Percentiles rank a stretch among this genome's conserved stretches.
phyloP scores from a whole-genome alignment of 306 rosid species.

The Argentina anserina region DNA sequence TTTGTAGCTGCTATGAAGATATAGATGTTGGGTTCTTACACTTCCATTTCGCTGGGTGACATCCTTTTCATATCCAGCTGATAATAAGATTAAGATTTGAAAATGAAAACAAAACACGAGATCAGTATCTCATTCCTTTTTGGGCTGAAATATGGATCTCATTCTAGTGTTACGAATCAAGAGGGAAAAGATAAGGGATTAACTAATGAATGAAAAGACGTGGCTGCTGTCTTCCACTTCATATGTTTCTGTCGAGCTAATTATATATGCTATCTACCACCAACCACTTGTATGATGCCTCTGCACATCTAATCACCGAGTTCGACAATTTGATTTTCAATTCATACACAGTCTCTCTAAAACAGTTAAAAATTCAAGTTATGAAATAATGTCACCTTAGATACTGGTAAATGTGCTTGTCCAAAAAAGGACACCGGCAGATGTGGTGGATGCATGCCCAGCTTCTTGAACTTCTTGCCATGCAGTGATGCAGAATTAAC shows the following conservation, averaged over 20 bases:
- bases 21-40: background rate
- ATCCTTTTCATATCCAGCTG: background rate
- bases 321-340: background rate
- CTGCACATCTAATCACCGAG: no score
- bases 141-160: background rate
- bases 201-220: background rate
- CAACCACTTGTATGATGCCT: background rate
- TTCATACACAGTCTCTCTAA: no score
- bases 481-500: no score
- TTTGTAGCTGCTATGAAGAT: no score
- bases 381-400: no score
- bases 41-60: background rate
- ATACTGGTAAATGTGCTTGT: no score
- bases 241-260: background rate
- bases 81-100: background rate
- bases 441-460: no score
- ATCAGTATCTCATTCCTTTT: no score
- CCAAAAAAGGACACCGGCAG: no score
- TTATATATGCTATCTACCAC: background rate
- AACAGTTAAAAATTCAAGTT: no score
- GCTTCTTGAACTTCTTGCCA: no score
- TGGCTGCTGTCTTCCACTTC: background rate
- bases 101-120: background rate
- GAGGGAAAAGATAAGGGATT: background rate
- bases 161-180: background rate